Conservation (phyloP, 1,284 basidiomycete genomes). For the Inonotus obliquus region DNA sequence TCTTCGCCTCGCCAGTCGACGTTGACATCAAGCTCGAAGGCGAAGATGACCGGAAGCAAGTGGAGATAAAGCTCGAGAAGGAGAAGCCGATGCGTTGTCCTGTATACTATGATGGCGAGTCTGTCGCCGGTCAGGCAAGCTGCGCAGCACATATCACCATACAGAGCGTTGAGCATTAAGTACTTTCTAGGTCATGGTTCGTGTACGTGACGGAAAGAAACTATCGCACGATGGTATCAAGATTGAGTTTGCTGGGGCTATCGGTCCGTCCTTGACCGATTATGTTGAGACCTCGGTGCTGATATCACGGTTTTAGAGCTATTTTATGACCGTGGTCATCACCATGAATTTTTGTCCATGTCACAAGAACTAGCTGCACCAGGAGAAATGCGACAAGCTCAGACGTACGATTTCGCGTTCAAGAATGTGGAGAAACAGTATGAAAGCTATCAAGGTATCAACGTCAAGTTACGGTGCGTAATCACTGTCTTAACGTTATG, state of each 20-base stretch:
- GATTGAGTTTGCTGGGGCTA: constrained; percentile 95
- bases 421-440: constrained; percentile 99
- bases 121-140: constrained; percentile 79
- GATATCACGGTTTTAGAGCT: constrained; percentile 56
- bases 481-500: not conserved
- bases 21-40: constrained; percentile 51
- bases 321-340: constrained; percentile 96
- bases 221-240: constrained; percentile 96
- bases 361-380: constrained; percentile 93
- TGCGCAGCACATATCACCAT: constrained; percentile 3
- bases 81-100: constrained; percentile 72
- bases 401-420: constrained; percentile 95
- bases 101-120: constrained; percentile 95
- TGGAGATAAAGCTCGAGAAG: constrained; percentile 42
- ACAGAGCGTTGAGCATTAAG: constrained; percentile 2
- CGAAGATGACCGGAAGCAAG: constrained; percentile 51
- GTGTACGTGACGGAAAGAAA: constrained; percentile 93
- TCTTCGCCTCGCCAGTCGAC: constrained; percentile 53
- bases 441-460: constrained; percentile 97
- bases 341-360: constrained; percentile 95
- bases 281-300: not conserved
- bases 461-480: constrained; percentile 88
- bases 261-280: constrained; percentile 56
- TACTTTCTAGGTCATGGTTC: constrained; percentile 66
- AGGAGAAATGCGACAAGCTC: constrained; percentile 91